Evolutionary conservation across 768 basidiomycete genomes (phyloP), one percentile per base, ranked within the genome.

Genomic region (Trametes sanguinea): DNA sequence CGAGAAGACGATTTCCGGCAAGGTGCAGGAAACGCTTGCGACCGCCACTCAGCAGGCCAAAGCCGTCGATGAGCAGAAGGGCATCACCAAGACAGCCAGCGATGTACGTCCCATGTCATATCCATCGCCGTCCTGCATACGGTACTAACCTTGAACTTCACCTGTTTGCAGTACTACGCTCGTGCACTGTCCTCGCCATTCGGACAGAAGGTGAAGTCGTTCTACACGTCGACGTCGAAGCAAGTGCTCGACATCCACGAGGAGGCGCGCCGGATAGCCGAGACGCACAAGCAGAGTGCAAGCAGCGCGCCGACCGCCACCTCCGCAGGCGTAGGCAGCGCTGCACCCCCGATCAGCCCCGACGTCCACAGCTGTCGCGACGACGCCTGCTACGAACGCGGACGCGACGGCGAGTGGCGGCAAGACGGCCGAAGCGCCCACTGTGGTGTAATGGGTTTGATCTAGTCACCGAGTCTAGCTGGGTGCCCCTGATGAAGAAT

Each of bases 241-340:
- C 92, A 95, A 74, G 87, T 93, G 30, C 69, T 83, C 17, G 95
- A 98, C 71, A 95, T 98, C 51, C 95, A 97, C 71, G 92, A 95
- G 70, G 95, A 98, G 75, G 95, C 95, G 2, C 78, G 81, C 62
- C 85, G 95, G 33, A 92, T 98, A 69, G 85, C 87, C 30, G 82
- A 81, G 30, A 74, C 78, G 57, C 82, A 90, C 66, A 87, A 89
- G 69, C 17, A 57, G 11, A 55, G 57, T 39, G 27, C 47, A 37
- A 33, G 32, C 50, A 35, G 54, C 16, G 62, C 61, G 4, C 37
- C 59, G 9, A 55, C 64, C 13, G 54, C 60, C 5, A 51, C 55
- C 22, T 67, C 69, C 14, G 65, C 69, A 14, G 69, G 62, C 13
- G 64, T 67, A 6, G 69, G 67, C 42, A 57, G 60, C 11, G 54